Evolutionary conservation across 2,329 filamentous ascomycete species (phyloP), one percentile per base, ranked within the genome.

Genomic region (Botrytis medusae): DNA sequence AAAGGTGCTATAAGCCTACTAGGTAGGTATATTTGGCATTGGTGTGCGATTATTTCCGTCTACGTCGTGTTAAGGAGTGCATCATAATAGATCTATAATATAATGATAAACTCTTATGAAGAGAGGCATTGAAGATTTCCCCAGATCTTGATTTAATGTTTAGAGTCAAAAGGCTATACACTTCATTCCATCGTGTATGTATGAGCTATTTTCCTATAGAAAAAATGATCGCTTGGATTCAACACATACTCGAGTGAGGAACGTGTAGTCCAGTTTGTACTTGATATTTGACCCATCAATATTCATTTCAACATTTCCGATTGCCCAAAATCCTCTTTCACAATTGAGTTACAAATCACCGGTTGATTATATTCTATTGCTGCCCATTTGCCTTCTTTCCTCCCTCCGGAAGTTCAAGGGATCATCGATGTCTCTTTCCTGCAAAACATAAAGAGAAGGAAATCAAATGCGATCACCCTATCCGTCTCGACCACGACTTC

Each of bases 1-100:
- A 29, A 29, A 2, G 14, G 12, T 54, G n/a, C 8, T 6, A 54
- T 29, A n/a, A 54, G 51, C 25, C n/a, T 57, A 18, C 16, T n/a
- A 57, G 51, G n/a, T 32, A 29, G n/a, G 7, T 29, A 18, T 57
- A 16, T 18, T 32, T 57, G 51, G 18, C 12, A 57, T 32, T 29
- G 2, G 14, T 57, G 3, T 32, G 6, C 29, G n/a, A 8, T 18
- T 57, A 3, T 29, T 18, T 16, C 32, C 51, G 6, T 18, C 51
- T 57, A 29, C n/a, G 14, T 57, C 9, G n/a, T 25, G 14, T 67
- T n/a, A 37, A 9, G 16, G 9, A 10, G 22, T 42, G 34, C 8
- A 14, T 94, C 81, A 95, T 81, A 29, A n/a, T 37, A 51, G 29
- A 18, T 25, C 25, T 20, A 25, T 8, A n/a, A n/a, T 18, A 14